Evolutionary conservation across 2,329 filamentous ascomycete species (phyloP).

Genomic region (Xylaria multiplex): DNA sequence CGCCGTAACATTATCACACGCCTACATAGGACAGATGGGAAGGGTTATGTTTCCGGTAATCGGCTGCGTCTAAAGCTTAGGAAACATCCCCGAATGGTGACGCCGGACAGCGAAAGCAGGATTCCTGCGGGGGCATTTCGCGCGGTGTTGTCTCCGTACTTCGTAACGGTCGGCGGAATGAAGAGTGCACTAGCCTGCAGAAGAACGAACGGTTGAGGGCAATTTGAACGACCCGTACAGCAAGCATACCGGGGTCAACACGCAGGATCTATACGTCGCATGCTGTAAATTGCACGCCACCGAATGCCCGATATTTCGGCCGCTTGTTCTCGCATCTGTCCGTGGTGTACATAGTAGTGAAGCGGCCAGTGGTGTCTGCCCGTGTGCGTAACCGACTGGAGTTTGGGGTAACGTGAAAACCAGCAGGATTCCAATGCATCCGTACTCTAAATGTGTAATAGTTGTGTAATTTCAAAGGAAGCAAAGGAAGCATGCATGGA

Average conservation of each 20-base stretch:
- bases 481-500: constrained; percentile 33
- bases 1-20: constrained; percentile 25
- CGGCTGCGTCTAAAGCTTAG: constrained; percentile 24
- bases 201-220: constrained; percentile 1
- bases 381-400: constrained; percentile 10
- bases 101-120: constrained; percentile 34
- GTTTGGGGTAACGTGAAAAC: constrained; percentile 3
- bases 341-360: not conserved
- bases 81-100: constrained; percentile 33
- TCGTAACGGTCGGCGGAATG: constrained; percentile 29
- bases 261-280: constrained; percentile 6
- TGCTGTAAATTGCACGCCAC: not conserved
- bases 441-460: not conserved
- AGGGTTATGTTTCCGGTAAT: constrained; percentile 33
- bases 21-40: not conserved
- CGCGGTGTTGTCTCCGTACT: constrained; percentile 14
- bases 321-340: not conserved
- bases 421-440: constrained; percentile 8
- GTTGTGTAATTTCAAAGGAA: constrained; percentile 16
- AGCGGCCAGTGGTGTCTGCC: constrained; percentile 1
- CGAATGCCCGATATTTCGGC: not conserved
- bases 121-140: constrained; percentile 22
- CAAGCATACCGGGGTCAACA: constrained; percentile 7
- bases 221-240: constrained; percentile 9
- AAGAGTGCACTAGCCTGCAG: constrained; percentile 1